A percentile compares a stretch with the other conserved stretches of the same genome.
Evolutionary conservation across 75 land plant genomes (phyloP).

Genomic region (Chamaecyparis obtusa): DNA sequence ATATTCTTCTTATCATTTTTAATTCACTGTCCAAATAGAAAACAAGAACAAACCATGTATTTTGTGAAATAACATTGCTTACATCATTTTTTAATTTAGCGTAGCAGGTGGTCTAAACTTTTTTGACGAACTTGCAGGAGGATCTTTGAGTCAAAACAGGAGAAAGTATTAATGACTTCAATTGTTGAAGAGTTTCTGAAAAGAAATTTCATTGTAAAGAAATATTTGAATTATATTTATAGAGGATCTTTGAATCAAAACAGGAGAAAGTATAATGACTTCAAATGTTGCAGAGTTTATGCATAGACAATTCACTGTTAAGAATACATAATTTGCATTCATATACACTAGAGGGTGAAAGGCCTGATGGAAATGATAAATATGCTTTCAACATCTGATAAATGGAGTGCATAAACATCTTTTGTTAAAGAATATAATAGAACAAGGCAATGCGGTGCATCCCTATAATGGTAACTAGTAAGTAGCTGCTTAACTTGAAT

Average conservation of each 20-base stretch:
- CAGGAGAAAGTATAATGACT: neutral
- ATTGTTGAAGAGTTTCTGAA: too few species aligned
- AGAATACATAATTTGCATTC: neutral
- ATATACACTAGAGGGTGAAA: neutral
- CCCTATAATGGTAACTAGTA: too few species aligned
- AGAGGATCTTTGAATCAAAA: neutral
- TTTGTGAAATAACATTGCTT: neutral
- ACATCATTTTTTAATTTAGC: neutral
- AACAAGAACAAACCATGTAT: neutral
- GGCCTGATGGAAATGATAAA: neutral
- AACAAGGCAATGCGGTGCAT: neutral
- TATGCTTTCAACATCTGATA: neutral
- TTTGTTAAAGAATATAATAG: neutral
- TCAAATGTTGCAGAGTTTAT: neutral
- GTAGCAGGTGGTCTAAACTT: too few species aligned
- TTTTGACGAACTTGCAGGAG: neutral
- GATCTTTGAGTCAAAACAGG: neutral
- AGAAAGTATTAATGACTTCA: too few species aligned
- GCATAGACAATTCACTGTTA: neutral
- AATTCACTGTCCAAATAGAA: neutral
- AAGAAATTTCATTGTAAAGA: neutral
- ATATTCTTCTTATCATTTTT: neutral
- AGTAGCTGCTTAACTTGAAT: too few species aligned
- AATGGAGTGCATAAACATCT: neutral
- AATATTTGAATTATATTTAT: neutral